Evolutionary conservation across 257 asterid genomes (phyloP), one percentile per base, ranked within the genome.

Genomic region (Ligustrum vulgare): DNA sequence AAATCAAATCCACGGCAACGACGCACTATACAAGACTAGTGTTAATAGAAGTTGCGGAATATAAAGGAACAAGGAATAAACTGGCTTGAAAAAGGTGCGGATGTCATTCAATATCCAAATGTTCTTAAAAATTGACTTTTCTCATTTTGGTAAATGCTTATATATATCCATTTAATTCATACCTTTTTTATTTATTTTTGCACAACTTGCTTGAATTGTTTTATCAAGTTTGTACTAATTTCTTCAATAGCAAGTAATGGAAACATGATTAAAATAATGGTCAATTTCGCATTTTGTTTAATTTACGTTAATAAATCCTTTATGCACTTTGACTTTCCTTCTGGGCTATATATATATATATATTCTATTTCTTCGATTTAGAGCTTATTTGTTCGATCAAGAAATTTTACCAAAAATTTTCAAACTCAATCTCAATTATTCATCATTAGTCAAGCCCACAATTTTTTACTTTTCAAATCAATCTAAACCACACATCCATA

Each of bases 91-190:
- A 49, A 45, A 20, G 23, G 71, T n/a, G 51, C 36, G 78, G 63
- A 43, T 43, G 64, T 18, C 22, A 2, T 72, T 32, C 70, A 69
- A 35, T 35, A 69, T 28, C 64, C 74, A n/a, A 25, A 16, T 62
- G 15, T 18, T 56, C 64, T 56, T 56, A 56, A 2, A 54, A 16
- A 12, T 43, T 76, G 88, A 79, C 80, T 76, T 78, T 81, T 75
- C 82, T 47, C 6, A 54, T 37, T 39, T 6, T 22, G n/a, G 75
- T n/a, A n/a, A n/a, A n/a, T n/a, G n/a, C n/a, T n/a, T n/a, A 4
- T 49, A 49, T 49, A 28, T 28, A 28, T n/a, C n/a, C n/a, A n/a
- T n/a, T n/a, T n/a, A n/a, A n/a, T n/a, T n/a, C n/a, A n/a, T 8
- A 72, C 54, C 31, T 28, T 28, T 13, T 68, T n/a, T n/a, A n/a